Evolutionary conservation across 1,284 basidiomycete species (phyloP).

Genomic region (Hemileia vastatrix): DNA sequence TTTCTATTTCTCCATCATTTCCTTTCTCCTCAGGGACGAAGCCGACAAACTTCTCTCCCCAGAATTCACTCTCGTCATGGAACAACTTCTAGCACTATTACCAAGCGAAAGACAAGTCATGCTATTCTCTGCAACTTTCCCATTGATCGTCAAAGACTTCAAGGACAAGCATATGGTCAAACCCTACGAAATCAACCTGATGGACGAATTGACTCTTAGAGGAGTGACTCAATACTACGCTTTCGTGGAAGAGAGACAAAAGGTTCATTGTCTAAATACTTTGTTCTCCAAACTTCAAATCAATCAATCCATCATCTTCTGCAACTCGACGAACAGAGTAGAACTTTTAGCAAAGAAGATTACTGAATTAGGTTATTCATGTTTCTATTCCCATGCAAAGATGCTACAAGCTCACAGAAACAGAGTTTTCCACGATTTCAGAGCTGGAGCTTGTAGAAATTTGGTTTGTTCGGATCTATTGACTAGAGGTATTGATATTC

Average conservation of each 20-base stretch:
- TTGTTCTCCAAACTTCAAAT: slow-evolving; percentile 98
- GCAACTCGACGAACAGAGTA: slow-evolving; percentile 98
- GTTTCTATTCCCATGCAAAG: slow-evolving; percentile 99
- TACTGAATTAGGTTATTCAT: slow-evolving; percentile 96
- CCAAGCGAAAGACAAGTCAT: slow-evolving; percentile 87
- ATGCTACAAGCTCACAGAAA: slow-evolving; percentile 98
- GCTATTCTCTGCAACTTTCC: slow-evolving; percentile 98
- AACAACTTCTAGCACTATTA: slow-evolving; percentile 78
- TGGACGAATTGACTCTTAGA: slow-evolving; percentile 96
- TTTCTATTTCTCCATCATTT: neutral
- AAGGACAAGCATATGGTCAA: slow-evolving; percentile 98
- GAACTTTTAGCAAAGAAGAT: slow-evolving; percentile 98
- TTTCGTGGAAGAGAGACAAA: slow-evolving; percentile 96
- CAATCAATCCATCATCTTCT: slow-evolving; percentile 99
- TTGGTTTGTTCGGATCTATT: slow-evolving; percentile 92
- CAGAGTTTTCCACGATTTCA: slow-evolving; percentile 99
- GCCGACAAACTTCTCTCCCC: slow-evolving; percentile 94
- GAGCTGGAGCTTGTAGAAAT: slow-evolving; percentile 93
- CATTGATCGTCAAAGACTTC: slow-evolving; percentile 97
- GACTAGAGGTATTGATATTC: slow-evolving; percentile 97
- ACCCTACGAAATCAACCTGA: slow-evolving; percentile 96
- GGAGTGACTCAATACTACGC: slow-evolving; percentile 99
- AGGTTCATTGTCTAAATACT: slow-evolving; percentile 96
- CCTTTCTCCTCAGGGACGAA: no score
- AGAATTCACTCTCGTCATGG: slow-evolving; percentile 97